These are phyloP conservation scores for Cutaneotrichosporon sp. DNA, from an alignment of 1,284 basidiomycete genomes.

Conservation along the genomic window DNA sequence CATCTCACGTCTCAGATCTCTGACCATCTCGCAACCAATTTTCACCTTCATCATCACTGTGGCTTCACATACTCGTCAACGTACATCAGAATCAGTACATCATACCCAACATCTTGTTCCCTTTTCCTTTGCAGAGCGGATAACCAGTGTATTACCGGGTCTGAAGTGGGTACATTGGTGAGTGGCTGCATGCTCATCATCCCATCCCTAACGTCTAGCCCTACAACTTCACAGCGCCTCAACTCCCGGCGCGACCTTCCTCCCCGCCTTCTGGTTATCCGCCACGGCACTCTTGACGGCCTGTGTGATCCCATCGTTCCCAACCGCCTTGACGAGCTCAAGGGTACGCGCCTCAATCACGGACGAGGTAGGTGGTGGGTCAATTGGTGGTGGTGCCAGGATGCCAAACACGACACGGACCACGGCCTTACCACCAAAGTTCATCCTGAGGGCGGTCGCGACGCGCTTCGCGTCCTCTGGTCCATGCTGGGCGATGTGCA, in stretches of 20 bases:
- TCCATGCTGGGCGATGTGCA: slow-evolving; percentile 1
- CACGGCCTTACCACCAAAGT: neutral
- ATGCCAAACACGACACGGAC: neutral
- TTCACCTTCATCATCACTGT: too few relatives aligned
- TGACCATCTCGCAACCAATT: too few relatives aligned
- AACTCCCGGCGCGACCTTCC: neutral
- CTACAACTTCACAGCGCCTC: slow-evolving; percentile 2
- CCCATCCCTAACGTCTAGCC: too few relatives aligned
- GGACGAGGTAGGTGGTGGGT: neutral
- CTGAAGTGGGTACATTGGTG: neutral
- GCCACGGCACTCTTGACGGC: slow-evolving; percentile 2
- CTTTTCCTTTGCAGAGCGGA: too few relatives aligned
- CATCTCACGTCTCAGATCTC: too few relatives aligned
- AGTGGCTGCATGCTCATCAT: neutral
- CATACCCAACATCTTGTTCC: too few relatives aligned
- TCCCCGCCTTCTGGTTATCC: slow-evolving; percentile 1
- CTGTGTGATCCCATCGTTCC: neutral
- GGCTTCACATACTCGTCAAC: too few relatives aligned
- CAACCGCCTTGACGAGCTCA: slow-evolving; percentile 9
- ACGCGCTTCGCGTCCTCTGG: neutral
- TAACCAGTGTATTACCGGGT: too few relatives aligned
- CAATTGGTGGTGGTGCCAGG: slow-evolving; percentile 7
- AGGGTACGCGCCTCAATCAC: slow-evolving; percentile 4
- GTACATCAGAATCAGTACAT: too few relatives aligned
- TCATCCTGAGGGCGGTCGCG: neutral